These are phyloP conservation scores for Musa balbisiana DNA, from an alignment of 202 grass and related monocot genomes.

Conservation along the genomic window DNA sequence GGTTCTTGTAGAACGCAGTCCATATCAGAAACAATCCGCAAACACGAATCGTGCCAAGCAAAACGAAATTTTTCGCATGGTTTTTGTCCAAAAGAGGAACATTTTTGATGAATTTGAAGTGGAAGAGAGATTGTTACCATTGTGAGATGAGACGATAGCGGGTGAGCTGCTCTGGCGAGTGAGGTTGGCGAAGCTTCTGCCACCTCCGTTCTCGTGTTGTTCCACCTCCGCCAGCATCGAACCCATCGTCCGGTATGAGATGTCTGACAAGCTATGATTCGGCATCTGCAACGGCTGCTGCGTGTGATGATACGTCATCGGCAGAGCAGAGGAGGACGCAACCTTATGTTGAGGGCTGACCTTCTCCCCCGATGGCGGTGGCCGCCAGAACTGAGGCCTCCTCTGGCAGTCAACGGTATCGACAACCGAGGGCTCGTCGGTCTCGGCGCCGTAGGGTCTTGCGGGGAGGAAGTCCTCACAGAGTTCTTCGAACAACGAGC, in stretches of 20 bases:
- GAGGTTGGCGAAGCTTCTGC: slow-evolving; percentile 26
- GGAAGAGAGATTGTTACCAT: slow-evolving; percentile 40
- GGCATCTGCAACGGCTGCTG: slow-evolving; percentile 41
- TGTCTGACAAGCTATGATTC: slow-evolving; percentile 27
- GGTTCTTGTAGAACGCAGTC: no score
- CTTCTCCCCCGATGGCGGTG: slow-evolving; percentile 8
- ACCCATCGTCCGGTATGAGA: slow-evolving; percentile 58
- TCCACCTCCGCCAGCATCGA: slow-evolving; percentile 40
- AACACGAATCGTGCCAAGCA: no score
- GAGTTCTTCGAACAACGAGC: slow-evolving; percentile 64
- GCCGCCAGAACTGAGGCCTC: slow-evolving; percentile 20
- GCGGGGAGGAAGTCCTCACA: slow-evolving; percentile 64
- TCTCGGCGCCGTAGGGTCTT: slow-evolving; percentile 39
- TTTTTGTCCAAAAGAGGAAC: neutral
- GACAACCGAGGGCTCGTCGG: slow-evolving; percentile 12
- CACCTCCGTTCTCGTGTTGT: slow-evolving; percentile 18
- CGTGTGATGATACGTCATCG: slow-evolving; percentile 60
- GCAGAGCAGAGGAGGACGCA: neutral
- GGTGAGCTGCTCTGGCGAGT: slow-evolving; percentile 86
- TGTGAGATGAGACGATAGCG: slow-evolving; percentile 71
- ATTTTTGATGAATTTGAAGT: neutral
- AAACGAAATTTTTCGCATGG: no score
- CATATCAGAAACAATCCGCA: no score
- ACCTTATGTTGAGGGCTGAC: neutral
- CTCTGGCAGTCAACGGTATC: neutral